Base-by-base conservation (phyloP, 345 rosid genomes). In the Citrus reticulata region DNA sequence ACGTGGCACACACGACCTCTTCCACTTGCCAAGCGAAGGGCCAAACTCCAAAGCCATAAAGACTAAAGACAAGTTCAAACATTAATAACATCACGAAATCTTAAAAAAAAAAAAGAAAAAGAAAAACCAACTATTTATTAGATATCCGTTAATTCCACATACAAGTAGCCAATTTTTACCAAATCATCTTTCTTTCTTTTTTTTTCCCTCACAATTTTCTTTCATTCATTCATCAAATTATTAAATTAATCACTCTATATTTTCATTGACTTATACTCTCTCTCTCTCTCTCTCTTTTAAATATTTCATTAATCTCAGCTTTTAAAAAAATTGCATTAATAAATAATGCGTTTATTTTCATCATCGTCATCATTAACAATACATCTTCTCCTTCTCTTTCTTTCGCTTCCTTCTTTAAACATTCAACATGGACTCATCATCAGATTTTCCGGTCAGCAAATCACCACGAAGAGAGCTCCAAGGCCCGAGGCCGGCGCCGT, bases 401-500 rank as follows among this genome's bases (percentile, higher is more conserved):
- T 1, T 20, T 74, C 22, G 24, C 61, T 20, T 25, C 22, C 46
- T 22, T 57, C 8, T 77, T 54, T 64, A 39, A 27, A 32, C 49
- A 27, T 22, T 68, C 29, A 57, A 1, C 32, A 89, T 91, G 92
- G 88, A 89, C 42, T 30, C 90, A 0, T 30, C 90, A 0, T 79
- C 87, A 0, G 83, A 84, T 40, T 73, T 70, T 59, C 88, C 89
- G 13, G 77, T 80, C 22, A 84, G 75, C 67, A 93, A 84, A 81
- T 92, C 95, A 3, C 94, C 95, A 0, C 85, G 89, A 76, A 86
- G 83, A 79, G 98, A 93, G 78, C 89, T 93, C 34, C 91, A 89
- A 72, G 98, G 97, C 0, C 93, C 97, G 1, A 87, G 98, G 63
- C 98, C 98, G 22, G 73, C 91, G 2, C 95, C 95, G 5, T 83